A percentile compares a stretch with the other conserved stretches of the same genome.
phyloP scores from a whole-genome alignment of 75 land plant species.

The Cupressus sempervirens region DNA sequence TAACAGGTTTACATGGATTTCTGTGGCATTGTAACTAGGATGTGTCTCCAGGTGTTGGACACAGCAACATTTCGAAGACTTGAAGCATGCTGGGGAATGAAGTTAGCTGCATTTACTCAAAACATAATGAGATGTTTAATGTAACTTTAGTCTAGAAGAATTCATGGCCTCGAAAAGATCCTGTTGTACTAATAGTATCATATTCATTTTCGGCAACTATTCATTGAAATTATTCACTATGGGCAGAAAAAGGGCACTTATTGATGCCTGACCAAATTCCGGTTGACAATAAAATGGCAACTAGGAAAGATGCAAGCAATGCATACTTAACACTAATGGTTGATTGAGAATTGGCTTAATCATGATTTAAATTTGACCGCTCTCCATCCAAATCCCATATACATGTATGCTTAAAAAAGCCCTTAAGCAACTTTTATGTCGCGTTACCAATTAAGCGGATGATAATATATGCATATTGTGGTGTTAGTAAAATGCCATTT shows the following conservation, averaged over 20 bases:
- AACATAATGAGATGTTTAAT: not conserved
- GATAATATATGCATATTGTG: not conserved
- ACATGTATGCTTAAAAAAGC: too few species aligned
- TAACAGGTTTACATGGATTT: not conserved
- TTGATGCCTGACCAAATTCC: not conserved
- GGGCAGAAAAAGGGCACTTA: not conserved
- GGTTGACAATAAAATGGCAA: not conserved
- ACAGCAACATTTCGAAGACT: not conserved
- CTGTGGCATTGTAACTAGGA: not conserved
- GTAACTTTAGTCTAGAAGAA: not conserved
- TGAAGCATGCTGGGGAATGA: not conserved
- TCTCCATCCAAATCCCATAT: too few species aligned
- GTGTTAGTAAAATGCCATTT: not conserved
- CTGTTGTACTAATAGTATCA: not conserved
- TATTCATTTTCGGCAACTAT: not conserved
- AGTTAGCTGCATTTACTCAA: not conserved
- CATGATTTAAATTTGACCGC: not conserved
- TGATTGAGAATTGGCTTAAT: not conserved
- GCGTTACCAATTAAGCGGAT: not conserved
- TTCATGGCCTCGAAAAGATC: not conserved
- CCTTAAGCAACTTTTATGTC: too few species aligned
- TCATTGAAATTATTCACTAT: not conserved
- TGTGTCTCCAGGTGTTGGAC: not conserved
- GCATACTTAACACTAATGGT: not conserved
- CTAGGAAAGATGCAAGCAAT: not conserved